Percentiles rank a stretch among this genome's conserved stretches.
Evolutionary conservation across 1,284 basidiomycete genomes (phyloP).

Genomic region (Rhodotorula sp.): DNA sequence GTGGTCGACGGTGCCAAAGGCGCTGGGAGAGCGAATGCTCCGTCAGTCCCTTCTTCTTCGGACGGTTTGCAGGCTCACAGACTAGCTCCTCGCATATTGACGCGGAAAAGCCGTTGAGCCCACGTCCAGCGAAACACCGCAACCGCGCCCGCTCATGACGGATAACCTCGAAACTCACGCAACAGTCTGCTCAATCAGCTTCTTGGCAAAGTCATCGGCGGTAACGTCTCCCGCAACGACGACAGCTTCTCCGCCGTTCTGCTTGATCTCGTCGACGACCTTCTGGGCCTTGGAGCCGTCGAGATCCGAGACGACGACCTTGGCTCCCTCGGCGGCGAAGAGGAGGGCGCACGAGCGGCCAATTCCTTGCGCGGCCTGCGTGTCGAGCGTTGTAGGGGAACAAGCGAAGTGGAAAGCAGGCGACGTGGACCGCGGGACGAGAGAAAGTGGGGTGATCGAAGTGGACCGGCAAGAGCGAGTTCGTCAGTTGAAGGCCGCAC

Average conservation of each 20-base stretch:
- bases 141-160: background rate
- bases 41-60: background rate
- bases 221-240: slow-evolving; percentile 71
- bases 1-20: slow-evolving; percentile 77
- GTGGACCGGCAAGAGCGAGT: too few species aligned
- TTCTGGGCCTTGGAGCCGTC: slow-evolving; percentile 57
- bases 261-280: slow-evolving; percentile 72
- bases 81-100: background rate
- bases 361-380: slow-evolving; percentile 70
- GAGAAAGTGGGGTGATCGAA: background rate
- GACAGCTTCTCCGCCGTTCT: slow-evolving; percentile 68
- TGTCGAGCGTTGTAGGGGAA: background rate
- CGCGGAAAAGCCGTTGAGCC: background rate
- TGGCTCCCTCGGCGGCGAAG: slow-evolving; percentile 80
- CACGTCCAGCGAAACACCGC: background rate
- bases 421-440: background rate
- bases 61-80: background rate
- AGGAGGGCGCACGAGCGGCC: slow-evolving; percentile 69
- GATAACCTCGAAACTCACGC: slow-evolving; percentile 54
- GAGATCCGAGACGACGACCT: slow-evolving; percentile 69
- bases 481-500: too few species aligned
- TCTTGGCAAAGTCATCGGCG: slow-evolving; percentile 76
- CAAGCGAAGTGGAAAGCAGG: background rate
- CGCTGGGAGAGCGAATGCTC: slow-evolving; percentile 51
- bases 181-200: slow-evolving; percentile 70